Evolutionary conservation across 306 rosid genomes (phyloP).

Genomic region (Delonix regia): DNA sequence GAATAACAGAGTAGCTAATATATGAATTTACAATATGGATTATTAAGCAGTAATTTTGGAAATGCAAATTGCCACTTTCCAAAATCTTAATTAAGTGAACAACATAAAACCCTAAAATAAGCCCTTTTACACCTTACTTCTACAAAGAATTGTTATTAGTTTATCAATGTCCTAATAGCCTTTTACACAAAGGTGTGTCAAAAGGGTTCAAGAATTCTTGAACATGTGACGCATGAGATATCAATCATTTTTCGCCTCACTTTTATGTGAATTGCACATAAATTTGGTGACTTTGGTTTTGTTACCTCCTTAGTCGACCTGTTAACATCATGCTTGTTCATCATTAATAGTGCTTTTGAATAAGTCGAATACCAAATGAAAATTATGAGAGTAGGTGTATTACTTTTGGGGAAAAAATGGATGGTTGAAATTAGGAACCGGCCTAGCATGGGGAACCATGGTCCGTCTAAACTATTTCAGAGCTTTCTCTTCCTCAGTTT

Average conservation of each 20-base stretch:
- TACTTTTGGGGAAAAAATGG: slow-evolving; percentile 92
- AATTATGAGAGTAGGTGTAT: background rate
- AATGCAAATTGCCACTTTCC: too few species aligned
- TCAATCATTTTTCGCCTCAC: slow-evolving; percentile 53
- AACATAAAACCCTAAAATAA: too few species aligned
- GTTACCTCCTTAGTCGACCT: slow-evolving; percentile 71
- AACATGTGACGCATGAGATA: slow-evolving; percentile 43
- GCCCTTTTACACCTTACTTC: too few species aligned
- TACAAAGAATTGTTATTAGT: too few species aligned
- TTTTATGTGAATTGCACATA: slow-evolving; percentile 67
- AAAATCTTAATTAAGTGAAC: too few species aligned
- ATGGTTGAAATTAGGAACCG: slow-evolving; percentile 71
- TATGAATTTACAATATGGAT: too few species aligned
- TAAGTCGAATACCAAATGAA: background rate
- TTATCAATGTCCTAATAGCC: too few species aligned
- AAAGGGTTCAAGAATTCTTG: slow-evolving; percentile 63
- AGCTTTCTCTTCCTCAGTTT: slow-evolving; percentile 94
- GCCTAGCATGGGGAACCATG: slow-evolving; percentile 89
- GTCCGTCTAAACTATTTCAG: slow-evolving; percentile 88
- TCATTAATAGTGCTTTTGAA: background rate
- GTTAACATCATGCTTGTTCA: background rate
- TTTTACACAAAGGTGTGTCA: background rate
- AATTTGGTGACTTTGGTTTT: slow-evolving; percentile 78
- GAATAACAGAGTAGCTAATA: too few species aligned
- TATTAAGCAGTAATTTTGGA: too few species aligned